Base-by-base conservation (phyloP, 306 rosid genomes). In the Rosa persica region DNA sequence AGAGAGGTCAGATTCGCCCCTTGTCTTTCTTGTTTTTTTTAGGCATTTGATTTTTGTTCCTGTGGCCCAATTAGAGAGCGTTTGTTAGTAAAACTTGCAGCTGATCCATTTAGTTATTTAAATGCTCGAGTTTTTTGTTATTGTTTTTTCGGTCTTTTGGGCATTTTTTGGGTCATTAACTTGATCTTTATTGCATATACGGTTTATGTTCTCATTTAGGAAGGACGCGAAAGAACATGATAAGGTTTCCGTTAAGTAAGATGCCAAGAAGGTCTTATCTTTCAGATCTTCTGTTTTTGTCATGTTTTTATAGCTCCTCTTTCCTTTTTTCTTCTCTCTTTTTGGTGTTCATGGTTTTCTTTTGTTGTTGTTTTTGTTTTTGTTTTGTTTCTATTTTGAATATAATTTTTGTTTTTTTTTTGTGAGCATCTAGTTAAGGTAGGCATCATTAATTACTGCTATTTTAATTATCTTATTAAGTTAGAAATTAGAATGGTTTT, bases 1-100 rank as follows among this genome's bases (percentile, higher is more conserved):
- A 90, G 98, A 92, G 98, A 95, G 98, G 98, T 89, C 58, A 43
- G 69, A 54, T 70, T 71, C 1, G 9, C 19, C 4, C 20, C 40
- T 40, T 52, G 47, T 8, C 76, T 51, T 74, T 27, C 27, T 64
- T 67, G 34, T 19, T 23, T 19, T 61, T 23, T 42, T 67, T 81
- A 34, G 17, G 46, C 12, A 36, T 76, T 72, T 71, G 51, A 77
- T 76, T 54, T 61, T 30, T 44, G 48, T 12, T 27, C 67, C 23
- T 55, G 52, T 40, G 30, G 48, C 70, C 43, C 6, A 57, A 74
- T 57, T 23, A 74, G 55, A 36, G 15, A 22, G 55, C 38, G 12
- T 71, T 25, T n/a, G 38, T 40, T 51, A 3, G 43, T 54, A 43
- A 49, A 58, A 54, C 68, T 38, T 25, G 5, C 15, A 55, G 67